Conservation (phyloP, 2,329 filamentous ascomycete genomes). For the Pseudogymnoascus sp. region DNA sequence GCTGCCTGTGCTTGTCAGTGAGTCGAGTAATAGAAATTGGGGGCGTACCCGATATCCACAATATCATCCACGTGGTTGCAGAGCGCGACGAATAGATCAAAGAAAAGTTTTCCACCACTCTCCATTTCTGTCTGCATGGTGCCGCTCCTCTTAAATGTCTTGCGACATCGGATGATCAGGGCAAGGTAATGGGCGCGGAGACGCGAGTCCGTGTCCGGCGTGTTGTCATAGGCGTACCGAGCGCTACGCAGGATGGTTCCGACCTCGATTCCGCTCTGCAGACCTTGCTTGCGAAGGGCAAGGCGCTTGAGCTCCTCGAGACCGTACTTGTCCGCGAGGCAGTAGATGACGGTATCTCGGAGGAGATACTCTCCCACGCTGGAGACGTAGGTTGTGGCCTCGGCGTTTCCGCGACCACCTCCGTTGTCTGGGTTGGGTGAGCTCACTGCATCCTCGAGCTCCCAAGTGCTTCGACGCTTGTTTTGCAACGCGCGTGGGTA, state of each 20-base stretch:
- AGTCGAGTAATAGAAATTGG: constrained; percentile 15
- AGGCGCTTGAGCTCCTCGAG: constrained; percentile 88
- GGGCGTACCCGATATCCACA: constrained; percentile 60
- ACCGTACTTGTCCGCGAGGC: constrained; percentile 81
- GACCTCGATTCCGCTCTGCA: constrained; percentile 88
- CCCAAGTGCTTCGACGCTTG: constrained; percentile 80
- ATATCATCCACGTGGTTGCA: constrained; percentile 98
- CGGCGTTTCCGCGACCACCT: constrained; percentile 51
- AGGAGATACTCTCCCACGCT: constrained; percentile 70
- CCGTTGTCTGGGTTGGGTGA: constrained; percentile 45
- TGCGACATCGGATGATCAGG: constrained; percentile 92
- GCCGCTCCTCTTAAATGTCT: constrained; percentile 95
- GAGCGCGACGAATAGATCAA: constrained; percentile 96
- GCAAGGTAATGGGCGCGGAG: constrained; percentile 96
- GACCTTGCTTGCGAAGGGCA: constrained; percentile 86
- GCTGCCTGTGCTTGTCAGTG: constrained; percentile 18
- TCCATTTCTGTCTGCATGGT: constrained; percentile 99
- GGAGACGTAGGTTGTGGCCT: constrained; percentile 71
- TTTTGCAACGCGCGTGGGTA: constrained; percentile 82
- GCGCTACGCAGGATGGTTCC: constrained; percentile 85
- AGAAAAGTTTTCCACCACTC: constrained; percentile 87
- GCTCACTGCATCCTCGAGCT: constrained; percentile 66
- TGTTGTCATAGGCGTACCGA: constrained; percentile 92
- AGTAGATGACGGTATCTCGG: constrained; percentile 91
- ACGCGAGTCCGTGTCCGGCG: constrained; percentile 83